A percentile compares a stretch with the other conserved stretches of the same genome.
Conservation (phyloP, 345 rosid genomes). For the Ailanthus altissimus region DNA sequence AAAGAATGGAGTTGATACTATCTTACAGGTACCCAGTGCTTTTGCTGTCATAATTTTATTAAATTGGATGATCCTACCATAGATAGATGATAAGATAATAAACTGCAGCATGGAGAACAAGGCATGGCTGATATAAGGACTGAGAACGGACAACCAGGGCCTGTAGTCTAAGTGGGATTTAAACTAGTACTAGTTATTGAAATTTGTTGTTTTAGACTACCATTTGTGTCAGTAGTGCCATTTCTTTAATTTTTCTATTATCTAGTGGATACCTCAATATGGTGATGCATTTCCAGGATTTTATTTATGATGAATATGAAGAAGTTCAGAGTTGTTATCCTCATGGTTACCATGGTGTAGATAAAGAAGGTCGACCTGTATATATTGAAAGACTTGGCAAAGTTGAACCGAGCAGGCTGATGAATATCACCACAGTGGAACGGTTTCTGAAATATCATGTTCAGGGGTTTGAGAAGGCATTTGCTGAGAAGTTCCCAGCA, state of each 20-base stretch:
- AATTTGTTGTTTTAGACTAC: background rate
- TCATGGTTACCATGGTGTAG: slow-evolving; percentile 97
- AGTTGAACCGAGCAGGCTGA: slow-evolving; percentile 72
- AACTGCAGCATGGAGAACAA: slow-evolving; percentile 20
- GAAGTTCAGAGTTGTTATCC: slow-evolving; percentile 82
- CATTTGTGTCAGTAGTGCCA: background rate
- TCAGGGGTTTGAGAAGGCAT: slow-evolving; percentile 89
- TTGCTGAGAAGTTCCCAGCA: slow-evolving; percentile 87
- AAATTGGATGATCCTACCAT: background rate
- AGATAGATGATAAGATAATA: background rate
- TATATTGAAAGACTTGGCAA: slow-evolving; percentile 86
- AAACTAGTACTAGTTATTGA: slow-evolving; percentile 14
- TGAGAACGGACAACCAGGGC: background rate
- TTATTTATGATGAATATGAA: slow-evolving; percentile 76
- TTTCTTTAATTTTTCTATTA: slow-evolving; percentile 8
- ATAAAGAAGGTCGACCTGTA: slow-evolving; percentile 82
- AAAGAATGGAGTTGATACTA: slow-evolving; percentile 71
- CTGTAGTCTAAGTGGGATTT: slow-evolving; percentile 4
- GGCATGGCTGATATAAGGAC: slow-evolving; percentile 9
- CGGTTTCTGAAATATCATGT: slow-evolving; percentile 87
- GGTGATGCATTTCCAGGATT: slow-evolving; percentile 60
- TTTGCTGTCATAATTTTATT: slow-evolving; percentile 1
- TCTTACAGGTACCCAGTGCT: slow-evolving; percentile 58
- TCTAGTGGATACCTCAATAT: slow-evolving; percentile 10
- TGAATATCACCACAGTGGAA: slow-evolving; percentile 82